phyloP scores from a whole-genome alignment of 2,329 filamentous ascomycete species.

The Colletotrichum lupini region DNA sequence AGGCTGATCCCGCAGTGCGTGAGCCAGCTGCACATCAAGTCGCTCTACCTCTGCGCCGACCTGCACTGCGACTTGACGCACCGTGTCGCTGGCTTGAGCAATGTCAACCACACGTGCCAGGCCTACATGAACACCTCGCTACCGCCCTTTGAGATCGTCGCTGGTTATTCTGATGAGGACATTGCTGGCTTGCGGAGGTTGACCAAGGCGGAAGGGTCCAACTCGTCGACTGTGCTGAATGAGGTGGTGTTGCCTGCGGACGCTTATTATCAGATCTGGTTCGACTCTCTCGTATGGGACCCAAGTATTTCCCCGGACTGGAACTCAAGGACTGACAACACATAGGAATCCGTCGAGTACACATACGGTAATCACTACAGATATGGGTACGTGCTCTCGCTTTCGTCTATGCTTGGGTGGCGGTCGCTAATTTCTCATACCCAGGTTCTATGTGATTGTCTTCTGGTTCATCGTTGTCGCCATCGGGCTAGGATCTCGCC shows the following conservation, averaged over 20 bases:
- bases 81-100: conserved; percentile 38
- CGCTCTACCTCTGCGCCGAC: conserved; percentile 51
- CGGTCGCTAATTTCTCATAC: not conserved
- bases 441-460: conserved; percentile 47
- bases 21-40: conserved; percentile 42
- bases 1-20: conserved; percentile 41
- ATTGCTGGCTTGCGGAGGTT: conserved; percentile 45
- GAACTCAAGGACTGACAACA: conserved; percentile 8
- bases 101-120: conserved; percentile 50
- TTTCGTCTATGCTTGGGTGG: not conserved
- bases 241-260: conserved; percentile 49
- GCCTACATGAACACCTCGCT: conserved; percentile 40
- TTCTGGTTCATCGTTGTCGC: conserved; percentile 55
- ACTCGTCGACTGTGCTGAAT: conserved; percentile 26
- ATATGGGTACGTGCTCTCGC: not conserved
- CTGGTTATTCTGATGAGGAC: conserved; percentile 47
- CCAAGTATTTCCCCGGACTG: not conserved
- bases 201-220: conserved; percentile 40
- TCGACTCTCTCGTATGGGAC: conserved; percentile 50
- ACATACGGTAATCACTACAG: conserved; percentile 46
- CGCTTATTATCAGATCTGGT: conserved; percentile 47
- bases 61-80: conserved; percentile 47
- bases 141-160: conserved; percentile 48
- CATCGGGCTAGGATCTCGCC: conserved; percentile 48
- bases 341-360: conserved; percentile 49